A percentile compares a stretch with the other conserved stretches of the same genome.
Evolutionary conservation across 73 alveolate genomes (phyloP).

Genomic region (Paramecium octaurelia): DNA sequence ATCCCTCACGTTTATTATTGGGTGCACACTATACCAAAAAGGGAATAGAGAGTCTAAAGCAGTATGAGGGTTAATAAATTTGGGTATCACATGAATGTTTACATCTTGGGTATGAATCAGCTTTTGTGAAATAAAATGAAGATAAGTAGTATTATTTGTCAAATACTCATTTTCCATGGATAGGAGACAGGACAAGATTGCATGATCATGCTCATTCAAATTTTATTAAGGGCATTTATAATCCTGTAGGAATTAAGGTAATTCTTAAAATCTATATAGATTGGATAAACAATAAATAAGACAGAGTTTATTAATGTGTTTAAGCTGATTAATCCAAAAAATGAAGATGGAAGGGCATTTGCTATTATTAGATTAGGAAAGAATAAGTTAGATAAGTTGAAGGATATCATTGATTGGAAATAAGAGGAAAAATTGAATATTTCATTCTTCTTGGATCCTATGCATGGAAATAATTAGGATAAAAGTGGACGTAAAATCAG

Average conservation of each 20-base stretch:
- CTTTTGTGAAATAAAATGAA: conserved; percentile 37
- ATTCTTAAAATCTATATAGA: not conserved
- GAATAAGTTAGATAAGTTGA: conserved; percentile 30
- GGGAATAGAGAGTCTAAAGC: not conserved
- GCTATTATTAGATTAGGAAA: conserved; percentile 61
- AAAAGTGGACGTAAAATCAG: conserved; percentile 36
- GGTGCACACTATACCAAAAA: not conserved
- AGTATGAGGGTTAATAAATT: not conserved
- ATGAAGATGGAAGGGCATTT: conserved; percentile 55
- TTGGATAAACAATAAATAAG: conserved; percentile 54
- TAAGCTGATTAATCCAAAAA: conserved; percentile 59
- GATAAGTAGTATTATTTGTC: not conserved
- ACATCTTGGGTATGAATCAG: conserved; percentile 58
- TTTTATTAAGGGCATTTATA: conserved; percentile 62
- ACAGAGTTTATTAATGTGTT: conserved; percentile 6
- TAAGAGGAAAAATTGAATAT: conserved; percentile 55
- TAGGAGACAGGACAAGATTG: conserved; percentile 68
- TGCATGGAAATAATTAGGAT: conserved; percentile 69
- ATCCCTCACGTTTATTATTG: conserved; percentile 55
- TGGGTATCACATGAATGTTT: conserved; percentile 65
- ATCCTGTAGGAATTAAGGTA: conserved; percentile 66
- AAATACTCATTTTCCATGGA: conserved; percentile 65
- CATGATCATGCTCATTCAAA: conserved; percentile 65
- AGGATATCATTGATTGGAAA: conserved; percentile 23
- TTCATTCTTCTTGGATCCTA: conserved; percentile 64